Conservation (phyloP, 2,329 filamentous ascomycete species). For the Trichoderma koningii region DNA sequence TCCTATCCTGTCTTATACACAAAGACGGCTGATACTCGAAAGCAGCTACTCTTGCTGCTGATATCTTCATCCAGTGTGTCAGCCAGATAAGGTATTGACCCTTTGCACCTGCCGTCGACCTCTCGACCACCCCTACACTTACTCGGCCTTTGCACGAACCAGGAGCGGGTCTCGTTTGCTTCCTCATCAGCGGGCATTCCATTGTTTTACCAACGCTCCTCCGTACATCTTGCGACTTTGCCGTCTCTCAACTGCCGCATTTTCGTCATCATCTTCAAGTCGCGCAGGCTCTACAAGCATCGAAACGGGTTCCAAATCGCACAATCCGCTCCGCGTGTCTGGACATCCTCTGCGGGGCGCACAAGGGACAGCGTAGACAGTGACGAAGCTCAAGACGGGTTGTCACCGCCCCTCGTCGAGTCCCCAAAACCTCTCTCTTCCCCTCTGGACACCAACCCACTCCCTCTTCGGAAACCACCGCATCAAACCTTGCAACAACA, state of each 20-base stretch:
- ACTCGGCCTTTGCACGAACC: neutral
- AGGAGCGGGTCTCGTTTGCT: slow-evolving; percentile 14
- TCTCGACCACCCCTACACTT: neutral
- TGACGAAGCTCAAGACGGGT: neutral
- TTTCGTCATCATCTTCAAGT: neutral
- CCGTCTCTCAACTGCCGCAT: neutral
- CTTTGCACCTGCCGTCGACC: neutral
- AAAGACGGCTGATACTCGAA: too few relatives aligned
- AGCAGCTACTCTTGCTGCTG: too few relatives aligned
- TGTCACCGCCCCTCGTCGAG: too few relatives aligned
- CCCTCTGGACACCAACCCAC: neutral
- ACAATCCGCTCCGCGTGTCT: neutral
- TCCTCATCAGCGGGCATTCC: slow-evolving; percentile 10
- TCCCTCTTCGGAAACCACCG: neutral
- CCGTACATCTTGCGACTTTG: neutral
- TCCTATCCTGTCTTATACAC: too few relatives aligned
- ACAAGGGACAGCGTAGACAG: neutral
- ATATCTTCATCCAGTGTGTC: neutral
- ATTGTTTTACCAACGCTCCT: neutral
- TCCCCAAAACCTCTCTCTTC: neutral
- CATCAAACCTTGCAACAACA: neutral
- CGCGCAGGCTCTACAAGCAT: neutral
- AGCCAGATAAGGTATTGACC: neutral
- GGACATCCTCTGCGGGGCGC: neutral
- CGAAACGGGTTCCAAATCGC: neutral